These are phyloP conservation scores for Solanum paucissectum DNA, from an alignment of 257 asterid genomes.

Conservation along the genomic window DNA sequence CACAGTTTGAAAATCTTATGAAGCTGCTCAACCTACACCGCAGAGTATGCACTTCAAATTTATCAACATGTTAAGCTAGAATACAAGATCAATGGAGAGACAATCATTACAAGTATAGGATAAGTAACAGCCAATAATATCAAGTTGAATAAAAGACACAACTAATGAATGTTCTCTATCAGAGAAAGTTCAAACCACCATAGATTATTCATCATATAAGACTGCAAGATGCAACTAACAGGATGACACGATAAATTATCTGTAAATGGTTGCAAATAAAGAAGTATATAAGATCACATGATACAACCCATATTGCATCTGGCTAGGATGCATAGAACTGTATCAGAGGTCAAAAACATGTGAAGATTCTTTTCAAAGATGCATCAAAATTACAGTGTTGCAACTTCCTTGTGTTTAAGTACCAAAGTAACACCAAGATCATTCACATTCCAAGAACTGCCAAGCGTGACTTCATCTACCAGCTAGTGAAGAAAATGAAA, in stretches of 20 bases:
- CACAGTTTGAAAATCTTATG: constrained; percentile 97
- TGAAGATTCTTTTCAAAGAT: neutral
- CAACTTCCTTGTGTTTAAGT: neutral
- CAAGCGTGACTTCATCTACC: neutral
- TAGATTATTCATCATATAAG: neutral
- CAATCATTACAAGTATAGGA: neutral
- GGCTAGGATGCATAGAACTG: neutral
- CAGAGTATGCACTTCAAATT: neutral
- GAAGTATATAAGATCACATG: neutral
- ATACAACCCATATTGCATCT: neutral
- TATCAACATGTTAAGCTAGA: neutral
- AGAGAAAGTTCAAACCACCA: neutral
- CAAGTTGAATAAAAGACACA: neutral
- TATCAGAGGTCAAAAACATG: neutral
- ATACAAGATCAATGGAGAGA: neutral
- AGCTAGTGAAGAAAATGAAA: neutral
- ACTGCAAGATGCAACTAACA: neutral
- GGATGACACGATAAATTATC: neutral
- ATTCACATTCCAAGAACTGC: neutral
- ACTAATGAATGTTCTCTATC: neutral
- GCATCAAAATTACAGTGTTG: neutral
- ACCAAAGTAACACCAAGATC: neutral
- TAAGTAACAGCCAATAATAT: neutral
- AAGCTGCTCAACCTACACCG: constrained; percentile 79
- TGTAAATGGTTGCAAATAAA: neutral